Evolutionary conservation across 495 filamentous ascomycete species (phyloP), one percentile per base, ranked within the genome.

Genomic region (Apiosordaria backusii): DNA sequence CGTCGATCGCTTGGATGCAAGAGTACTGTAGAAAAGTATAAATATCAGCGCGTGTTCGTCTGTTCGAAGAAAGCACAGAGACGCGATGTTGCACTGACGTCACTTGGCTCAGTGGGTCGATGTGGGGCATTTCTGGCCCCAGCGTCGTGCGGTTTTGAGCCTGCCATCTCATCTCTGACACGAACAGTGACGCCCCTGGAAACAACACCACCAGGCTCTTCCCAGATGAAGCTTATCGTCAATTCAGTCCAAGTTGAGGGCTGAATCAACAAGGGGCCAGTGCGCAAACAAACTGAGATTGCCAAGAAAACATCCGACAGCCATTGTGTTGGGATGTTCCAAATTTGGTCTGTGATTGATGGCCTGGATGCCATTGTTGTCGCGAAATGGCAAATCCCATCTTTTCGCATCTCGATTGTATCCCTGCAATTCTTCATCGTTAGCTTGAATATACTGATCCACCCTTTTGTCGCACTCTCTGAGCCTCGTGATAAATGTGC

Each of bases 121-220:
- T 18, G 23, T 18, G 23, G 23, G 57, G 16, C 7, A 18, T 59
- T 10, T 26, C 25, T 26, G 22, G 57, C 16, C 57, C 57, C 57
- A 59, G 16, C 57, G 26, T 59, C 57, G 16, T 9, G 2, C 13
- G 57, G 4, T n/a, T 25, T 59, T 59, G 23, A 15, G 53, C 57
- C 57, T 59, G 57, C 57, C 57, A 59, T 59, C 57, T 59, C 23
- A 59, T 59, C 57, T 59, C 57, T 59, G 57, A 59, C 57, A 59
- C 24, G 57, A 21, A 21, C 57, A 59, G 23, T 15, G 16, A 45
- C 35, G 10, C 35, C 35, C 35, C 16, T 7, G 35, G 35, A n/a
- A n/a, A 15, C 13, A 45, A 45, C 35, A 45, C 35, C 35, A 45
- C 10, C 35, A 13, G 35, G 35, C 4, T 45, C 2, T 45, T 45